Base-by-base conservation (phyloP, 2,329 filamentous ascomycete genomes). In the Colletotrichum sp. region DNA sequence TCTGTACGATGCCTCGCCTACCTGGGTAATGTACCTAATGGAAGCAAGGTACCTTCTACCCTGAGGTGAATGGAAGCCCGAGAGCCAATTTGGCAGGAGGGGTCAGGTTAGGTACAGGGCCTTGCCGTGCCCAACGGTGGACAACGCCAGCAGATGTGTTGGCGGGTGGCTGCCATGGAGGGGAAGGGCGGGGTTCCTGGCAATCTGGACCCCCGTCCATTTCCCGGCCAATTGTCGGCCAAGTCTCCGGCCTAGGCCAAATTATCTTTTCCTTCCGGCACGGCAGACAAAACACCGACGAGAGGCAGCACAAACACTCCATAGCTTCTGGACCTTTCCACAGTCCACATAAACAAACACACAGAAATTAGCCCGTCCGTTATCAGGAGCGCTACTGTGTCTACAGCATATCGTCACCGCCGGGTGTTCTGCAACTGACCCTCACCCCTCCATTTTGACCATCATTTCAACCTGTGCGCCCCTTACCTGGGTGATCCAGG, bases 301-400 rank as follows among this genome's bases (percentile, higher is more conserved):
- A 61, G 36, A 32, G 18, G 39, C 43, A 48, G 58, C 13, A 58
- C 18, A 15, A 39, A 28, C n/a, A 8, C 48, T n/a, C n/a, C 34
- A 60, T 71, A 36, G 61, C 68, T 71, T 71, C 67, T 66, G 68
- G 71, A 66, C 61, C 71, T 74, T 74, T 74, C 71, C 68, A 74
- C n/a, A 39, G 60, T n/a, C 60, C 48, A 60, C 70, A 30, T 48
- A 68, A 39, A 7, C 10, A 66, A 52, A 67, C 28, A 55, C 18
- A 36, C 61, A 66, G 43, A 30, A 66, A 52, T 1, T 56, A 67
- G 65, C 67, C 18, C 66, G 39, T 36, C 15, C n/a, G 28, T 48
- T 48, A 28, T 30, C 22, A 30, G 15, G 9, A 52, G 22, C n/a
- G n/a, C 56, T 39, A 22, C 56, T 28, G 28, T 16, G 7, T n/a